Base-by-base conservation (phyloP, 208 protist genomes). In the Leishmania turanica region DNA sequence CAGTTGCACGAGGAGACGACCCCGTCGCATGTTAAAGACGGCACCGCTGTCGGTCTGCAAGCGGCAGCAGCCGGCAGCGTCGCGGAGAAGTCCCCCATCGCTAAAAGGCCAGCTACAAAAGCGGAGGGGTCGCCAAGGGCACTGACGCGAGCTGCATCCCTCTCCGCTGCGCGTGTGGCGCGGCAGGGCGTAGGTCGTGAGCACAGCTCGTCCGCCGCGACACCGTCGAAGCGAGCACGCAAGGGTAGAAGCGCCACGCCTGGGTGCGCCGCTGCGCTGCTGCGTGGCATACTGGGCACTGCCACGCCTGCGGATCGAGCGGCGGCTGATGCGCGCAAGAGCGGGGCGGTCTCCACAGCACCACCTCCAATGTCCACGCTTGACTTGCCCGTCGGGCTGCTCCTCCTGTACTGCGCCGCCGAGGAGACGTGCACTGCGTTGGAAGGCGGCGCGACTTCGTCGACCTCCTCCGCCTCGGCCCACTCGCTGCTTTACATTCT, bases 351-450 rank as follows among this genome's bases (percentile, higher is more conserved):
- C 15, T 34, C 3, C 13, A 54, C 24, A 76, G 31, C 21, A 27
- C n/a, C 60, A 24, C 51, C 47, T 56, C 34, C 73, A 1, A 70
- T 65, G 6, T 66, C 72, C 31, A n/a, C 71, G 7, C 69, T 90
- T 2, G 79, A 91, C 37, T 84, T 93, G n/a, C 90, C 90, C 24
- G 69, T 87, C 31, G 87, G 85, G 6, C 69, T 93, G 64, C 58
- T 84, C 9, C 54, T 93, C 31, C 80, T 93, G 40, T 93, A 93
- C 84, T 88, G 83, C 69, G 84, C 84, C 13, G 87, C 90, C 6
- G 81, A 89, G 68, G 86, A 89, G n/a, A 51, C 37, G 54, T 77
- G 78, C 51, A 47, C 64, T 1, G 5, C 51, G 51, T 7, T 34
- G 34, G 34, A 76, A 42, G 53, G 15, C 31, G 72, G 9, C 8